Evolutionary conservation across 129 eudicot genomes (phyloP).

Genomic region (Helianthus tuberosus): DNA sequence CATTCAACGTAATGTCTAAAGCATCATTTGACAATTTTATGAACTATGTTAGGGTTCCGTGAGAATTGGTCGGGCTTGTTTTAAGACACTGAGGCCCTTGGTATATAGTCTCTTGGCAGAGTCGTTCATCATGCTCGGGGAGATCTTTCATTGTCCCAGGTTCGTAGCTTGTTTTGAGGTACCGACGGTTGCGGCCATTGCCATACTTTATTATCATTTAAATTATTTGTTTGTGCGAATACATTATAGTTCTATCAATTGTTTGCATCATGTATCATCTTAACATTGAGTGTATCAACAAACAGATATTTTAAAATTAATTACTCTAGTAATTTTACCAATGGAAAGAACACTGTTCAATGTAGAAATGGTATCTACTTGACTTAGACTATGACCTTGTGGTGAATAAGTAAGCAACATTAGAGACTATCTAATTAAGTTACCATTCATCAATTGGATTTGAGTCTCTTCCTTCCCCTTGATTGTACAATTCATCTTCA

Average conservation of each 20-base stretch:
- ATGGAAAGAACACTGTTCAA: neutral
- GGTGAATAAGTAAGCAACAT: too few relatives aligned
- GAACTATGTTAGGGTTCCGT: conserved; percentile 71
- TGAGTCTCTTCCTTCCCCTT: too few relatives aligned
- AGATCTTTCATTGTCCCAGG: conserved; percentile 95
- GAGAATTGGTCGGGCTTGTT: conserved; percentile 98
- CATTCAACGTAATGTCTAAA: conserved; percentile 24
- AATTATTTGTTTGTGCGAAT: conserved; percentile 7
- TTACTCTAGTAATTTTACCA: neutral
- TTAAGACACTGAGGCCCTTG: conserved; percentile 90
- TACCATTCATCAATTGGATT: too few relatives aligned
- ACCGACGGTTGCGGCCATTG: neutral
- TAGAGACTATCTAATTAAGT: too few relatives aligned
- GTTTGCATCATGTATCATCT: neutral
- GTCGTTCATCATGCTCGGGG: conserved; percentile 94
- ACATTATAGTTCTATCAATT: conserved; percentile 4
- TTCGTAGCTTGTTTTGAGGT: conserved; percentile 26
- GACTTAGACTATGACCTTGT: too few relatives aligned
- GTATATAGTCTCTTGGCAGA: conserved; percentile 97
- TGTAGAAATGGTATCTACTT: too few relatives aligned
- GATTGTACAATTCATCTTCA: too few relatives aligned
- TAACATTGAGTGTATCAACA: conserved; percentile 9
- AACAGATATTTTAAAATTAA: neutral
- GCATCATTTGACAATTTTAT: conserved; percentile 22
- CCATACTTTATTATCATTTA: neutral